Evolutionary conservation across 2,329 filamentous ascomycete species (phyloP).

Genomic region (Xylaria sp.): DNA sequence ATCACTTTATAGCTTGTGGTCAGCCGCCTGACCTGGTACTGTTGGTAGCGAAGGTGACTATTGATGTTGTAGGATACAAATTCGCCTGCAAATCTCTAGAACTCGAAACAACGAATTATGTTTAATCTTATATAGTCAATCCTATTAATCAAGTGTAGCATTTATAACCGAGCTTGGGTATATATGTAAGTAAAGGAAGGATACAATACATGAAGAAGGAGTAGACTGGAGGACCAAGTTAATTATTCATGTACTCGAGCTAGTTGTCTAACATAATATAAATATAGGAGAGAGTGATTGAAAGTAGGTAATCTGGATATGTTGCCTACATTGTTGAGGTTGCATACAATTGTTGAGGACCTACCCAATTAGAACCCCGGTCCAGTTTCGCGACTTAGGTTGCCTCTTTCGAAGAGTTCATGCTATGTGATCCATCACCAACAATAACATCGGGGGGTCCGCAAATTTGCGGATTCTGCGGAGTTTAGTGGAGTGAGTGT

Average conservation of each 20-base stretch:
- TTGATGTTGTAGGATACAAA: not conserved
- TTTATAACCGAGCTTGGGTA: too few species aligned
- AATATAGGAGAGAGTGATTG: not conserved
- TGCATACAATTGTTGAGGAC: not conserved
- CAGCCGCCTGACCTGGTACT: too few species aligned
- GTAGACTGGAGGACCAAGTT: not conserved
- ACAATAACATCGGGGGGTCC: not conserved
- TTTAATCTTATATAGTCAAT: not conserved
- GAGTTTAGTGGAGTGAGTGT: conserved; percentile 24
- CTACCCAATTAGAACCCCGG: not conserved
- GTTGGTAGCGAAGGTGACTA: too few species aligned
- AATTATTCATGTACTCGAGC: not conserved
- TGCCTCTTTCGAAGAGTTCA: not conserved
- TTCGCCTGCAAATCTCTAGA: not conserved
- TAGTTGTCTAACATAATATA: not conserved
- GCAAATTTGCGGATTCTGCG: conserved; percentile 8
- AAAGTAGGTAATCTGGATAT: not conserved
- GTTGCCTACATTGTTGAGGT: not conserved
- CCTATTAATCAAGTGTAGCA: not conserved
- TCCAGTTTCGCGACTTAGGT: not conserved
- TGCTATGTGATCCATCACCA: not conserved
- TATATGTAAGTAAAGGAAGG: not conserved
- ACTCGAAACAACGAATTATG: not conserved
- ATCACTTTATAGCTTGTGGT: too few species aligned
- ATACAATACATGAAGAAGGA: not conserved